Conservation (phyloP, 2,329 filamentous ascomycete genomes). For the Graphiopsis chlorocephala region DNA sequence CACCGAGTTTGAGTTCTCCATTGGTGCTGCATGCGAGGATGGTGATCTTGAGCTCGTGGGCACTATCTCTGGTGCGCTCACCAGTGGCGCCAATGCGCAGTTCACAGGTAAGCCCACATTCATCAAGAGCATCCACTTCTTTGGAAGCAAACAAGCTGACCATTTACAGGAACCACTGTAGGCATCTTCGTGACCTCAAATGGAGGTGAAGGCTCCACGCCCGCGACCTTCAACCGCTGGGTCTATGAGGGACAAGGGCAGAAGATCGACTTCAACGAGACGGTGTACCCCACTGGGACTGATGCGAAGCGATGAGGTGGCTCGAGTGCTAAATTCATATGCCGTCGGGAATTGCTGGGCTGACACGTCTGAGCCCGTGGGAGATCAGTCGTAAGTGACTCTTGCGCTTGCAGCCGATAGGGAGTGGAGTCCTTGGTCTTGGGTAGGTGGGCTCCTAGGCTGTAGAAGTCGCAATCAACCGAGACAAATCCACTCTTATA, state of each 20-base stretch:
- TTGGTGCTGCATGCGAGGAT: neutral
- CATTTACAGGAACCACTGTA: neutral
- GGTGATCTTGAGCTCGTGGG: neutral
- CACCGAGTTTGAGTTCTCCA: conserved; percentile 9
- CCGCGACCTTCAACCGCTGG: conserved; percentile 12
- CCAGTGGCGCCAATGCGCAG: conserved; percentile 9
- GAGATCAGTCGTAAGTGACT: neutral
- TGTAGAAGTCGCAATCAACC: neutral
- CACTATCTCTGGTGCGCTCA: conserved; percentile 3
- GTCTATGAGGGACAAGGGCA: conserved; percentile 16
- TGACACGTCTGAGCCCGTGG: too few species aligned
- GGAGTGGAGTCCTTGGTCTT: neutral
- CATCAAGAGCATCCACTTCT: neutral
- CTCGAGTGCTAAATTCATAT: neutral
- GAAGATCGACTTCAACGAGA: conserved; percentile 16
- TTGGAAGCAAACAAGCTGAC: neutral
- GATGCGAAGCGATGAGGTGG: neutral
- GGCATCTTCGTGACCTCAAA: conserved; percentile 12
- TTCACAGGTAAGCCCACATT: conserved; percentile 5
- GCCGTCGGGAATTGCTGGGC: neutral
- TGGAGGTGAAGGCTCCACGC: conserved; percentile 8
- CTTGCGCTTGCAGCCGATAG: neutral
- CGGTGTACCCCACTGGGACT: neutral
- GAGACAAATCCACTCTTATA: neutral
- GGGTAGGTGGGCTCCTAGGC: neutral